Evolutionary conservation across 1,139 yeast genomes (phyloP), one percentile per base, ranked within the genome.

Genomic region (Saccharomyces pastorianus): DNA sequence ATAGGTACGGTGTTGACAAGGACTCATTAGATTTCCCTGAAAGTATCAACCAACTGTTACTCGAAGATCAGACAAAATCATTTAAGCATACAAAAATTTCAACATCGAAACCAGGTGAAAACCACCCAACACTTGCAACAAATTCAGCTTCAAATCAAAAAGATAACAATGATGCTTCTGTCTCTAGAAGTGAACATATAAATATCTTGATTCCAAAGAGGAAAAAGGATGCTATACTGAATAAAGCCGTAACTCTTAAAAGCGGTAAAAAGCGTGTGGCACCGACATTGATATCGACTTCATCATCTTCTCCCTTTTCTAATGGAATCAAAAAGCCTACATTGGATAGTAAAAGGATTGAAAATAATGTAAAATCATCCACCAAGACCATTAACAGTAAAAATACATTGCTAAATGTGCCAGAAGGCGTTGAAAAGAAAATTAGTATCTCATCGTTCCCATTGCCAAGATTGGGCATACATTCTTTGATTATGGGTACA

Each of bases 11-110:
- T 57, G 91, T 88, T 2, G 96, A 88, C 59, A 78, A 91, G 57
- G 96, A 90, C 59, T 81, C 88, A 6, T 77, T 85, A 71, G 84
- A 84, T 20, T 85, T 89, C 62, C 96, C 97, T 0, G 98, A 93
- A 64, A 85, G 95, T 67, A 80, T 85, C 0, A 86, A 82, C 53
- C 97, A 91, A 69, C 75, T 93, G 55, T 68, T 73, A 6, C 73
- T 91, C 42, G 97, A 90, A 64, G 87, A 84, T 32, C 76, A 76
- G 57, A 82, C 87, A 2, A 68, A 67, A n/a, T 68, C 66, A 46
- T 59, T 60, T 32, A 63, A 60, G 42, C 55, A 57, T 29, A 54
- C 55, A 29, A 53, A 56, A 54, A 48, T 55, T 20, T 48, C 46
- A 25, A 32, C 53, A 23, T 13, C 49, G 8, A 52, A 50, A 28